Base-by-base conservation (phyloP, 805 yeast species). In the Lipomyces anomalus region DNA sequence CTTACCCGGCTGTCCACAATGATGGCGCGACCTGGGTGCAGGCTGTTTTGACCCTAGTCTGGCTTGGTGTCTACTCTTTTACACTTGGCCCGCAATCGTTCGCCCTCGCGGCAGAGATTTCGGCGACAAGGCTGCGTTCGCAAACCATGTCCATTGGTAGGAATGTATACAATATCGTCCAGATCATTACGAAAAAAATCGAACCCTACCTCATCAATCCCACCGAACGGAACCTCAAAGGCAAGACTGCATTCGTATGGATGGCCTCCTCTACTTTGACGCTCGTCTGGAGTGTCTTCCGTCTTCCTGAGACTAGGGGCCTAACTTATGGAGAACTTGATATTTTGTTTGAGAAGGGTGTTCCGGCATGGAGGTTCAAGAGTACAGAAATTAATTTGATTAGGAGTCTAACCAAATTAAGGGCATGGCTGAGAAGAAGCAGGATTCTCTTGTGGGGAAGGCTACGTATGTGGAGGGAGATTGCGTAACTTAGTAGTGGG, bases 251-350 rank as follows among this genome's bases (percentile, higher is more conserved):
- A 2, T 72, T 70, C 55, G 64, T 74, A 45, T 67, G 74, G 68
- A 70, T 69, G 37, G 78, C 68, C 0, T 56, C 60, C 13, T 59
- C 65, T n/a, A 38, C 65, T 5, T 2, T 61, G 9, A 56, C 66
- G 17, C 21, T 69, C 4, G 49, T 64, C 35, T 75, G 78, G 77
- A 61, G 68, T 26, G 71, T 64, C 61, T 72, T 75, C 61, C 71
- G 74, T 42, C 64, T 78, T 40, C 84, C 85, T 6, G 85, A 80
- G 60, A 74, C 82, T 22, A 68, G 68, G 53, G 72, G 71, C 40
- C 70, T 79, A 60, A 75, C 83, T 0, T 78, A 67, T 57, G 80
- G 78, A 40, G 84, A 80, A 57, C 65, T 80, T 57, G 84, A 79
- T 61, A 64, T 66, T 43, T 63, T 79, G 65, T 80, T 78, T 62